These are phyloP conservation scores for Ceriops zippeliana DNA, from an alignment of 345 rosid species.

Conservation along the genomic window DNA sequence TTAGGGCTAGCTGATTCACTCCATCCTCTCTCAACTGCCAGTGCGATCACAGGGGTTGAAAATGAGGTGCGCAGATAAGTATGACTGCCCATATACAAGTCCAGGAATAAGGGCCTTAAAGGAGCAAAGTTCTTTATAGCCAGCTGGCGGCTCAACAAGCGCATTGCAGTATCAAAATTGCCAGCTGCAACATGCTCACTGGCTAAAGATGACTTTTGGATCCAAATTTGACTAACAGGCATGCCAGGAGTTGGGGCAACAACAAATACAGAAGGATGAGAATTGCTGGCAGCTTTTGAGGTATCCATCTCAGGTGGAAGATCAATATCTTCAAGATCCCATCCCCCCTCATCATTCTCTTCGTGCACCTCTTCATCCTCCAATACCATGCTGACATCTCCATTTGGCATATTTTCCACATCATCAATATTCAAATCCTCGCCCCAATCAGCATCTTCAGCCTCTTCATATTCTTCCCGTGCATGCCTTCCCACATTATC, in stretches of 20 bases:
- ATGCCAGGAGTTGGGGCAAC: constrained; percentile 84
- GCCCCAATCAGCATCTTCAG: constrained; percentile 78
- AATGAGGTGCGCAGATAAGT: constrained; percentile 65
- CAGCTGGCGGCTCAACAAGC: constrained; percentile 79
- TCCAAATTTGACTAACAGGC: constrained; percentile 91
- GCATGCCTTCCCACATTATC: constrained; percentile 50
- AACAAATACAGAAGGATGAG: constrained; percentile 53
- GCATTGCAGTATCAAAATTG: constrained; percentile 88
- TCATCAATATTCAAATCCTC: constrained; percentile 73
- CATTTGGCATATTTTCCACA: constrained; percentile 60
- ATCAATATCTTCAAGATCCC: constrained; percentile 92
- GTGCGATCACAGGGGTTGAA: constrained; percentile 71
- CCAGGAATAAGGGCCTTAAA: constrained; percentile 62
- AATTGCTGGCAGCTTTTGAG: constrained; percentile 50
- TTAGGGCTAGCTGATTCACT: constrained; percentile 72
- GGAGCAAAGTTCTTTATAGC: constrained; percentile 78
- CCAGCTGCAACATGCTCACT: constrained; percentile 93
- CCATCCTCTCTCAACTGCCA: constrained; percentile 86
- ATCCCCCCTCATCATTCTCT: constrained; percentile 73
- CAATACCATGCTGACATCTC: constrained; percentile 52
- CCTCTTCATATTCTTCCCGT: constrained; percentile 74
- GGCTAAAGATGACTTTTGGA: constrained; percentile 78
- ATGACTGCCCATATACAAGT: constrained; percentile 75
- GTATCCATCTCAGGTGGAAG: constrained; percentile 85
- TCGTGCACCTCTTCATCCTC: constrained; percentile 64